Base-by-base conservation (phyloP, 2,329 filamentous ascomycete genomes). In the Ophiostoma himal-ulmi region DNA sequence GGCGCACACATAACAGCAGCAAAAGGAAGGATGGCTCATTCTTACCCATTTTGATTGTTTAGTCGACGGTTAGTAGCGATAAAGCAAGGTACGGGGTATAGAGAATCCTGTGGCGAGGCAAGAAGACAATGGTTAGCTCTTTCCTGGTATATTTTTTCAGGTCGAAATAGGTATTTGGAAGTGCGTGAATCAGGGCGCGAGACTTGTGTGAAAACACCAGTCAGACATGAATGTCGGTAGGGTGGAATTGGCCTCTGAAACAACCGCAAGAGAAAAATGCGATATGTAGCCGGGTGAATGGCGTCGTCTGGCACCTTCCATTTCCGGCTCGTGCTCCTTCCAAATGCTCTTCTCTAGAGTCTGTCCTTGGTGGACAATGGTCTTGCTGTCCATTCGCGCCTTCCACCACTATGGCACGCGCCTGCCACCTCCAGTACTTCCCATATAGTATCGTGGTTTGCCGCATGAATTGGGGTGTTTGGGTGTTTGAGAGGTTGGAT, bases 41-140 rank as follows among this genome's bases (percentile, higher is more conserved):
- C 81, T 83, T 83, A 83, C 81, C 81, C 81, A 83, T 83, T 79
- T 76, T 77, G 78, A 79, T 77, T 20, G 41, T 41, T 30, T 39
- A 48, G 34, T 57, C 67, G 30, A 71, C 39, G 37, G 17, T 26
- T 14, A n/a, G 34, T 71, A 7, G 65, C 41, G 30, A 48, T 68
- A 8, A 57, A 70, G 69, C 69, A 70, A 75, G 76, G 71, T 48
- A 68, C 68, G 57, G 62, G 65, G 65, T 67, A 60, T 66, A 62
- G 41, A 67, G 37, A 69, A 71, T 67, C 67, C 70, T 71, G 13
- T 60, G n/a, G 34, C 22, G 44, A 57, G 22, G 39, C 37, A 57
- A 17, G 26, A 44, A n/a, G 11, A 17, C 34, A 2, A 13, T 54
- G 70, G 70, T 71, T 71, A 71, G 70, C 60, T 36, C 67, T 68